These are phyloP conservation scores for Serendipita sp. DNA, from an alignment of 768 basidiomycete genomes.

Conservation along the genomic window DNA sequence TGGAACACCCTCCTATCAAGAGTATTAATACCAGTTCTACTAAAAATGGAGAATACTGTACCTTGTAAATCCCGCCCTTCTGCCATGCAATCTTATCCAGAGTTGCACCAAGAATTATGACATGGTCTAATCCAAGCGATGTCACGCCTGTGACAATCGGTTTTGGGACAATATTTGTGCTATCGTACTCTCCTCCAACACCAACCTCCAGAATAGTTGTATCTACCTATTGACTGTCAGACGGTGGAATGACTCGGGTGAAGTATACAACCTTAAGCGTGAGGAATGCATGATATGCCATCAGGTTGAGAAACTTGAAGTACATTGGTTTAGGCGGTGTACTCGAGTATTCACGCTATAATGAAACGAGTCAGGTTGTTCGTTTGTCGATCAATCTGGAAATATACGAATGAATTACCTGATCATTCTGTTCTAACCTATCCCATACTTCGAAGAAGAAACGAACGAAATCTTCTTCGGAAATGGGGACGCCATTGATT, in stretches of 20 bases:
- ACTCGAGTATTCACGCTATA: slow-evolving; percentile 30
- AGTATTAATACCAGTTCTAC: neutral
- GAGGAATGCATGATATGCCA: slow-evolving; percentile 83
- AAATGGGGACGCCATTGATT: slow-evolving; percentile 76
- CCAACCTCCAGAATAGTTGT: slow-evolving; percentile 94
- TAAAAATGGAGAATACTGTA: slow-evolving; percentile 13
- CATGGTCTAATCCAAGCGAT: slow-evolving; percentile 84
- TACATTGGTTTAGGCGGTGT: slow-evolving; percentile 73
- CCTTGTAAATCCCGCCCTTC: slow-evolving; percentile 95
- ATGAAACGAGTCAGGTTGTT: neutral
- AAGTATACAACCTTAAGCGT: slow-evolving; percentile 35
- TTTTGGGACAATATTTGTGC: slow-evolving; percentile 85
- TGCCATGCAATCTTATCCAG: slow-evolving; percentile 82
- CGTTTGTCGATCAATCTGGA: neutral
- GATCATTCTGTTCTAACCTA: slow-evolving; percentile 42
- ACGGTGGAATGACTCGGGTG: neutral
- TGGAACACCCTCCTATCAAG: slow-evolving; percentile 50
- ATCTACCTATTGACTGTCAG: slow-evolving; percentile 33
- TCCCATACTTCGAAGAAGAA: slow-evolving; percentile 98
- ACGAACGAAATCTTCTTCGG: slow-evolving; percentile 72
- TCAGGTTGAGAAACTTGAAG: slow-evolving; percentile 81
- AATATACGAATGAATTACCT: slow-evolving; percentile 26
- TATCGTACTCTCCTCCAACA: slow-evolving; percentile 84
- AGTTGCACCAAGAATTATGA: slow-evolving; percentile 72
- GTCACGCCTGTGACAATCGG: slow-evolving; percentile 86